Conservation (phyloP, 2,329 filamentous ascomycete genomes). For the Colletotrichum salicis region DNA sequence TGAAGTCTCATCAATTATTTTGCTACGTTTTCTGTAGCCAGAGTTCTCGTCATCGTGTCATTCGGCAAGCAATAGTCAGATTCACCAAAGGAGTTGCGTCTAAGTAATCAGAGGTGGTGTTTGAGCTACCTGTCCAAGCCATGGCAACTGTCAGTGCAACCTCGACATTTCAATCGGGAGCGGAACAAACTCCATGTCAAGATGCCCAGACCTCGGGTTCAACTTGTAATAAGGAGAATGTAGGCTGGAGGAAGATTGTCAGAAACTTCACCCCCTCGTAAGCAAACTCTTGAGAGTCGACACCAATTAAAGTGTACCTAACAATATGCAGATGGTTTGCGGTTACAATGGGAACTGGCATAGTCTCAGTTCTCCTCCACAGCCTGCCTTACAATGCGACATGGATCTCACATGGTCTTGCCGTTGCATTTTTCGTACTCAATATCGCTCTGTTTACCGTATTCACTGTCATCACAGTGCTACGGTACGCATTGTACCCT, state of each 20-base stretch:
- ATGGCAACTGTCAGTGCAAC: constrained; percentile 10
- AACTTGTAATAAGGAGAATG: constrained; percentile 47
- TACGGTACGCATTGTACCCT: constrained; percentile 74
- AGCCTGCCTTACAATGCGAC: constrained; percentile 68
- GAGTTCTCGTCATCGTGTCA: neutral
- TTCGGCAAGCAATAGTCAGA: neutral
- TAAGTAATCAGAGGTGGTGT: neutral
- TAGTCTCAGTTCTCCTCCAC: constrained; percentile 71
- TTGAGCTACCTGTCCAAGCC: neutral
- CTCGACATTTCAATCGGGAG: neutral
- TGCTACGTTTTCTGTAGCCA: neutral
- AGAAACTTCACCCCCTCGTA: constrained; percentile 67
- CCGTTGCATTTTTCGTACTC: constrained; percentile 67
- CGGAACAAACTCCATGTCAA: neutral
- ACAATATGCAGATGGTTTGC: constrained; percentile 62
- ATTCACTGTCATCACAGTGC: constrained; percentile 63
- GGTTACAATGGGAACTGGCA: constrained; percentile 74
- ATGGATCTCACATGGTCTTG: constrained; percentile 58
- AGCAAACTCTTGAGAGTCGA: constrained; percentile 38
- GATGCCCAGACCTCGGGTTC: neutral
- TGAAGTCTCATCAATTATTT: neutral
- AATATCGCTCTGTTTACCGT: constrained; percentile 68
- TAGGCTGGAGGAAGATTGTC: constrained; percentile 57
- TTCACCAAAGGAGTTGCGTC: neutral
- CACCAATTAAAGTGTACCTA: neutral